Percentiles rank a stretch among this genome's conserved stretches.
Evolutionary conservation across 1,284 basidiomycete species (phyloP).

Genomic region (Cutaneotrichosporon cyanovorans): DNA sequence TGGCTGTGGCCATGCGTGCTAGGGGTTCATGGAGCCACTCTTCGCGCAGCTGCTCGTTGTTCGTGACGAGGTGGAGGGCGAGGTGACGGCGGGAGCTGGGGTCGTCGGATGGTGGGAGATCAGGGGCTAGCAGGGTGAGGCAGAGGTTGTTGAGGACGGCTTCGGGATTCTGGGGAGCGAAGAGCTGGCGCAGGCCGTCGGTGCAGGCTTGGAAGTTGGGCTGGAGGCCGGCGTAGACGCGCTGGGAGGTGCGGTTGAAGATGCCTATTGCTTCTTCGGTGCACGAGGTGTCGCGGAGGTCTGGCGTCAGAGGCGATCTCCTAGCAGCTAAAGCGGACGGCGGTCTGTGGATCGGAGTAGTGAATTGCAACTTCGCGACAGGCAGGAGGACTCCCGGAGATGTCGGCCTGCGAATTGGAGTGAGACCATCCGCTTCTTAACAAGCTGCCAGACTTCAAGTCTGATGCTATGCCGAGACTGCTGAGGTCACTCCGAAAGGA

Average conservation of each 20-base stretch:
- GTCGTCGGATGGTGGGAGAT: conserved; percentile 1
- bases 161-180: conserved; percentile 16
- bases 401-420: too few relatives aligned
- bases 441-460: too few relatives aligned
- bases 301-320: too few relatives aligned
- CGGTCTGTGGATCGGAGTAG: too few relatives aligned
- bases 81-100: conserved; percentile 4
- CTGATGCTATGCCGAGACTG: too few relatives aligned
- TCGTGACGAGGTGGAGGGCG: conserved; percentile 15
- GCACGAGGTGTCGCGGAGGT: conserved; percentile 35
- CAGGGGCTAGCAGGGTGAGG: conserved; percentile 21
- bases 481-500: too few relatives aligned
- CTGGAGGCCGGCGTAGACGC: conserved; percentile 19
- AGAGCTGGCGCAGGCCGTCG: conserved; percentile 24
- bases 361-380: too few relatives aligned
- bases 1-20: too few relatives aligned
- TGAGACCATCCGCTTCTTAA: too few relatives aligned
- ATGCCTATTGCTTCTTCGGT: conserved; percentile 22
- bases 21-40: conserved; percentile 7
- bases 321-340: too few relatives aligned
- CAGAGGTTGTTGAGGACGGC: conserved; percentile 22
- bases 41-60: neutral
- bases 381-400: too few relatives aligned
- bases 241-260: conserved; percentile 23
- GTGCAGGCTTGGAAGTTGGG: conserved; percentile 32